Base-by-base conservation (phyloP, 371 early-diverging fungal species). In the Apophysomyces elegans region DNA sequence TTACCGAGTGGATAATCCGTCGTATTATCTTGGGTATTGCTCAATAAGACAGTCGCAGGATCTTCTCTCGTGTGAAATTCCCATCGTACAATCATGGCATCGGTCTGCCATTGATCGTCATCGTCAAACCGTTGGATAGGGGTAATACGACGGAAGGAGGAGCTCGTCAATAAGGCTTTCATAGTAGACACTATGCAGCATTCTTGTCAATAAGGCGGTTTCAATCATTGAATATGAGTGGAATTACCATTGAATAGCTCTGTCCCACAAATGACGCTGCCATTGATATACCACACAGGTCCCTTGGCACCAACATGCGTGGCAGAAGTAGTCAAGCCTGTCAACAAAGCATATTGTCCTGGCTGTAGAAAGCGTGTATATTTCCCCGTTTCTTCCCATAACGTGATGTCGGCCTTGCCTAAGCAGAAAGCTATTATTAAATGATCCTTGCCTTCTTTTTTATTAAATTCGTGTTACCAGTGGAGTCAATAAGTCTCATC, bases 231-330 rank as follows among this genome's bases (percentile, higher is more conserved):
- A 12, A 50, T 21, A 57, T 7, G 12, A 45, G 2, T n/a, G 18
- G 37, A 39, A 65, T 72, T 75, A 78, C 81, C 62, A 32, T 81
- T 81, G 59, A 65, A 75, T 0, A 75, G 63, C 26, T 68, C 70
- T 5, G 81, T 81, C 16, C 74, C 75, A 35, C 72, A 75, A 1
- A 71, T 61, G 37, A 21, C 64, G 57, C 81, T 81, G 36, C 81
- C 81, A 58, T 81, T 81, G 56, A 81, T 72, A 62, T 75, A 81
- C 81, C 81, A 81, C 14, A 69, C 56, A 5, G 68, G 38, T 8
- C 69, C 70, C 1, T 66, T 67, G 7, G 41, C 37, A 7, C 50
- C 54, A 16, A 58, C 62, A 41, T 73, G 71, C 39, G 56, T 45
- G 18, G 60, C 58, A n/a, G 78, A 78, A 13, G 80, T 80, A 1